A percentile compares a stretch with the other conserved stretches of the same genome.
These are phyloP conservation scores for Neoboletus brunneissimus DNA, from an alignment of 768 basidiomycete species.

Conservation along the genomic window DNA sequence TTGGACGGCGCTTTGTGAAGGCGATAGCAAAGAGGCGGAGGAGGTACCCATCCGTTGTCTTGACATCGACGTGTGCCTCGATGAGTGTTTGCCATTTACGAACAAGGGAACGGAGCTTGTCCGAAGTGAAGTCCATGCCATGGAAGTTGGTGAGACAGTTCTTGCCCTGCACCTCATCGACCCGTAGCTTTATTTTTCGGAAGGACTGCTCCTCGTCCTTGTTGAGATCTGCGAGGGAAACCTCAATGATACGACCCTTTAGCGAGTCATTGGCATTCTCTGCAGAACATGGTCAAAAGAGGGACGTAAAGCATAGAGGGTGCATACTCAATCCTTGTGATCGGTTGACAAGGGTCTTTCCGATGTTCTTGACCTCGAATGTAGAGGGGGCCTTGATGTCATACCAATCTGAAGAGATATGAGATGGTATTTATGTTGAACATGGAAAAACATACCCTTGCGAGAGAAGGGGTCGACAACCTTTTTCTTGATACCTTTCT, in stretches of 20 bases:
- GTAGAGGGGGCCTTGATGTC: conserved; percentile 98
- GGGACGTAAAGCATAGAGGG: neutral
- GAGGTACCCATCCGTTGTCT: conserved; percentile 99
- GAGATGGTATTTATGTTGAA: neutral
- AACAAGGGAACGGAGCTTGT: conserved; percentile 99
- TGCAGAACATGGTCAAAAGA: conserved; percentile 32
- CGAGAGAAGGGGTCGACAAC: conserved; percentile 99
- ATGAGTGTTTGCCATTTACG: conserved; percentile 99
- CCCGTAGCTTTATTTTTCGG: conserved; percentile 98
- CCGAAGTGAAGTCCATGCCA: conserved; percentile 99
- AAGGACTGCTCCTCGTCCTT: conserved; percentile 99
- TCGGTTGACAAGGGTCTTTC: conserved; percentile 98
- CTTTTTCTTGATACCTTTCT: conserved; percentile 99
- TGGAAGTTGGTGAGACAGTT: conserved; percentile 99
- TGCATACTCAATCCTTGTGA: conserved; percentile 95
- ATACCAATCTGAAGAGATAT: conserved; percentile 80
- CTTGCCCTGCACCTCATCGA: conserved; percentile 96
- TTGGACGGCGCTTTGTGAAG: conserved; percentile 95
- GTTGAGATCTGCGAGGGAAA: conserved; percentile 96
- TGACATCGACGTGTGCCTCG: conserved; percentile 98
- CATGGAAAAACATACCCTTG: conserved; percentile 64
- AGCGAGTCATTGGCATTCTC: conserved; percentile 99
- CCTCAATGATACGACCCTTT: conserved; percentile 94
- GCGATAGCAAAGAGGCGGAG: conserved; percentile 98
- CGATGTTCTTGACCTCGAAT: conserved; percentile 95